phyloP scores from a whole-genome alignment of 768 basidiomycete genomes.

The Nevesoporus exiguus region DNA sequence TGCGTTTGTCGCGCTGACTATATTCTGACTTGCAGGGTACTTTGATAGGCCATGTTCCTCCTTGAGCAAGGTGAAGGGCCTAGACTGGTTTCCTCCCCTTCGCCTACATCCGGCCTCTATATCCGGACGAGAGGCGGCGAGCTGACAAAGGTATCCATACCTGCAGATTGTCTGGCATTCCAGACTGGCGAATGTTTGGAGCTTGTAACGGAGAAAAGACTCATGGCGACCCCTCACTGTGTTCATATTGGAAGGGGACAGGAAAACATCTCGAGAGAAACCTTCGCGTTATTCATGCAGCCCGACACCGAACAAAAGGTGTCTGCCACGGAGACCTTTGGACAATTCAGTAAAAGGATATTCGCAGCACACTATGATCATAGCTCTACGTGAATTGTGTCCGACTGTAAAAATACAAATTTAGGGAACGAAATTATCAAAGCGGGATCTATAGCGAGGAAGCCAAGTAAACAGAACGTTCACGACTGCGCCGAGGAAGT shows the following conservation, averaged over 20 bases:
- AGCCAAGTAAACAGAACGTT: not conserved
- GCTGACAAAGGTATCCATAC: slow-evolving; percentile 82
- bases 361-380: slow-evolving; percentile 52
- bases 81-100: slow-evolving; percentile 59
- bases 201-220: slow-evolving; percentile 73
- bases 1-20: not conserved
- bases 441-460: not conserved
- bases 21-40: slow-evolving; percentile 3
- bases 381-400: slow-evolving; percentile 18
- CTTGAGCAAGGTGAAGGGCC: slow-evolving; percentile 45
- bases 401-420: slow-evolving; percentile 1
- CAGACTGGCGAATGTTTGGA: slow-evolving; percentile 97
- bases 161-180: slow-evolving; percentile 82
- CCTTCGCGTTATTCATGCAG: slow-evolving; percentile 87
- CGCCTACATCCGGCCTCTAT: slow-evolving; percentile 80
- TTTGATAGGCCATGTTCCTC: slow-evolving; percentile 77
- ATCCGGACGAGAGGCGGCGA: slow-evolving; percentile 82
- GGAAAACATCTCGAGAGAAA: slow-evolving; percentile 71
- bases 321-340: slow-evolving; percentile 72
- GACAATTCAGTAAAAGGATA: slow-evolving; percentile 83
- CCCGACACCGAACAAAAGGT: slow-evolving; percentile 80
- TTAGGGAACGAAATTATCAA: slow-evolving; percentile 3
- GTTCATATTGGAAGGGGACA: slow-evolving; percentile 67
- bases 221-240: slow-evolving; percentile 93
- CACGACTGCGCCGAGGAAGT: slow-evolving; percentile 26